Evolutionary conservation across 75 land plant genomes (phyloP).

Genomic region (Picea sitchensis): DNA sequence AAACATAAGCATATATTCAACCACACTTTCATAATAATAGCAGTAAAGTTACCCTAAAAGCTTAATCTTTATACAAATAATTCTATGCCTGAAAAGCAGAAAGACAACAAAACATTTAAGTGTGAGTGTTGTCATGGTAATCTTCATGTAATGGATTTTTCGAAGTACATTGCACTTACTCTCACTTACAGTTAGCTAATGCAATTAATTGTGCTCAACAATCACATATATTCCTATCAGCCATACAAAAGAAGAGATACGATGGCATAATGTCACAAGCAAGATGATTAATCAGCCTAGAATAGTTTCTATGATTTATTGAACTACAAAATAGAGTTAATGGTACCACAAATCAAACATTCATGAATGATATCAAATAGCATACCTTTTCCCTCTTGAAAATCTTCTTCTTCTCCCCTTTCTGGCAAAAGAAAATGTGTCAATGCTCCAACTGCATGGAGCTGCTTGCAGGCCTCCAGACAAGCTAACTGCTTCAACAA

Average conservation of each 20-base stretch:
- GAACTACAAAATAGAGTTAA: background rate
- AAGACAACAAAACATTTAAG: too few species aligned
- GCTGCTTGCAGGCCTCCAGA: constrained; percentile 67
- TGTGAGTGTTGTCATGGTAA: background rate
- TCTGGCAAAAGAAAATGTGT: constrained; percentile 56
- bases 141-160: background rate
- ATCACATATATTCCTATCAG: background rate
- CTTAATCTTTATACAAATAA: too few species aligned
- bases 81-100: too few species aligned
- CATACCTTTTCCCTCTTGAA: background rate
- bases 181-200: background rate
- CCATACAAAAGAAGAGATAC: background rate
- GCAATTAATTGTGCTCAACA: background rate
- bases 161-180: background rate
- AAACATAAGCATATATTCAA: too few species aligned
- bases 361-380: background rate
- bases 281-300: background rate
- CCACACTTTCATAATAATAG: too few species aligned
- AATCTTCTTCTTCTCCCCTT: background rate
- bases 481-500: constrained; percentile 56
- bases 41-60: too few species aligned
- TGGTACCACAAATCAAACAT: background rate
- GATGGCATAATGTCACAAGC: background rate
- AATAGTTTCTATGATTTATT: background rate
- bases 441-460: constrained; percentile 60